Evolutionary conservation across 1,284 basidiomycete genomes (phyloP).

Genomic region (Pterulicium gracile): DNA sequence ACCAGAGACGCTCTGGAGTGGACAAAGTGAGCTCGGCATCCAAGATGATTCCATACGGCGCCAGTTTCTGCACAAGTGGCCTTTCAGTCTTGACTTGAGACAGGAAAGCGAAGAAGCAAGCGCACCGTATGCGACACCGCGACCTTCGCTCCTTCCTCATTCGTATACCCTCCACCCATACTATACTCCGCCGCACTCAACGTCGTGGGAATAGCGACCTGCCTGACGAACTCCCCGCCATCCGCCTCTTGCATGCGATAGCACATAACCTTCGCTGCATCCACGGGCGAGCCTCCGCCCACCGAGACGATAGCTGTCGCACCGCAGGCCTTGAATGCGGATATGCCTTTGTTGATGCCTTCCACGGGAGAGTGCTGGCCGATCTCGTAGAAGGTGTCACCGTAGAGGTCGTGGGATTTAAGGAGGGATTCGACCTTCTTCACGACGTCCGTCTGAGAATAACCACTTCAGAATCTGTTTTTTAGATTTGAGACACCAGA

Average conservation of each 20-base stretch:
- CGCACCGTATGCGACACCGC: conserved; percentile 29
- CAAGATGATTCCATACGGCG: conserved; percentile 63
- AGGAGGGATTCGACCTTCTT: conserved; percentile 46
- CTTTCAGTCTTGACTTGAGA: neutral
- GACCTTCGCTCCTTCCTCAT: conserved; percentile 61
- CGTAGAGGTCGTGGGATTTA: conserved; percentile 42
- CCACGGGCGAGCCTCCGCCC: conserved; percentile 74
- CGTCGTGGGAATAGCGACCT: conserved; percentile 76
- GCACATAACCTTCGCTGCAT: conserved; percentile 64
- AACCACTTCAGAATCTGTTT: conserved; percentile 7
- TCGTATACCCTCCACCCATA: conserved; percentile 65
- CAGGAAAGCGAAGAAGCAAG: neutral
- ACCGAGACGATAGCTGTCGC: conserved; percentile 65
- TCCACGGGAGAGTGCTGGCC: conserved; percentile 69
- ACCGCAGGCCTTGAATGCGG: conserved; percentile 38
- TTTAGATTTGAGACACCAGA: neutral
- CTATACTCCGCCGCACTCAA: conserved; percentile 74
- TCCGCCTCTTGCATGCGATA: conserved; percentile 47
- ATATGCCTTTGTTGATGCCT: conserved; percentile 54
- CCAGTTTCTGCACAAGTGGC: conserved; percentile 27
- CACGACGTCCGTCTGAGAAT: conserved; percentile 51
- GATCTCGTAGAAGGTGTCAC: conserved; percentile 64
- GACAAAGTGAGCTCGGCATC: conserved; percentile 66
- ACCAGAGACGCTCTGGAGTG: conserved; percentile 73
- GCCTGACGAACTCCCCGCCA: conserved; percentile 32